These are phyloP conservation scores for Phialophora macrospora DNA, from an alignment of 2,329 filamentous ascomycete species.

Conservation along the genomic window DNA sequence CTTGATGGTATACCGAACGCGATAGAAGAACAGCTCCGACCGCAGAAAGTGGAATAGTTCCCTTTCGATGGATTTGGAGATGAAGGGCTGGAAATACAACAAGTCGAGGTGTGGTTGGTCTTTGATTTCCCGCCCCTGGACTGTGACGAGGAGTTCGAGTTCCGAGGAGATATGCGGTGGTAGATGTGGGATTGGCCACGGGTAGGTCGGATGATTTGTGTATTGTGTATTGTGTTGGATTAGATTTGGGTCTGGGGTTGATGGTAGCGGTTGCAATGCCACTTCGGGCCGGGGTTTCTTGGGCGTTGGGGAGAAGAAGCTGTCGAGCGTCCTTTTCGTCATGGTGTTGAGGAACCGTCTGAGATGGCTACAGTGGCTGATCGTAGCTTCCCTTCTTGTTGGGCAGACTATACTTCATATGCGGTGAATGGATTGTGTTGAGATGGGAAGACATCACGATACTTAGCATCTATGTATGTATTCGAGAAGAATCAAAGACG, in stretches of 20 bases:
- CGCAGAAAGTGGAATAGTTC: constrained; percentile 73
- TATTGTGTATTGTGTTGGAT: not conserved
- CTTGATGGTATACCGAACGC: constrained; percentile 74
- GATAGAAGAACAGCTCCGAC: constrained; percentile 73
- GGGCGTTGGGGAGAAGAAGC: constrained; percentile 65
- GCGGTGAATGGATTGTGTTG: too few species aligned
- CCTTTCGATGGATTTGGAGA: constrained; percentile 61
- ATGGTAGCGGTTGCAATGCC: not conserved
- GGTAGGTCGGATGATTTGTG: constrained; percentile 58
- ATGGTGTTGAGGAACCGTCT: constrained; percentile 33
- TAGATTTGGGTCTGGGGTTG: not conserved
- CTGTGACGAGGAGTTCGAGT: constrained; percentile 47
- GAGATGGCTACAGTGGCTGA: too few species aligned
- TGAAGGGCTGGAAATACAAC: constrained; percentile 75
- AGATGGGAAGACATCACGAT: too few species aligned
- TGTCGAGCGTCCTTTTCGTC: constrained; percentile 68
- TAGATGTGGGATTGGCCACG: constrained; percentile 57
- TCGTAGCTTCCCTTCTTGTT: too few species aligned
- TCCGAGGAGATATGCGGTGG: constrained; percentile 51
- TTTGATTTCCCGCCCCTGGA: constrained; percentile 63
- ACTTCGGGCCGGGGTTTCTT: constrained; percentile 45
- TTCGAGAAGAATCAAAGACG: too few species aligned
- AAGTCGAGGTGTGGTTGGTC: constrained; percentile 74
- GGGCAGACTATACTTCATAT: too few species aligned
- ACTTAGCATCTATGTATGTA: too few species aligned